These are phyloP conservation scores for Calamus simplicifolius DNA, from an alignment of 176 grass and related monocot genomes.

Conservation along the genomic window DNA sequence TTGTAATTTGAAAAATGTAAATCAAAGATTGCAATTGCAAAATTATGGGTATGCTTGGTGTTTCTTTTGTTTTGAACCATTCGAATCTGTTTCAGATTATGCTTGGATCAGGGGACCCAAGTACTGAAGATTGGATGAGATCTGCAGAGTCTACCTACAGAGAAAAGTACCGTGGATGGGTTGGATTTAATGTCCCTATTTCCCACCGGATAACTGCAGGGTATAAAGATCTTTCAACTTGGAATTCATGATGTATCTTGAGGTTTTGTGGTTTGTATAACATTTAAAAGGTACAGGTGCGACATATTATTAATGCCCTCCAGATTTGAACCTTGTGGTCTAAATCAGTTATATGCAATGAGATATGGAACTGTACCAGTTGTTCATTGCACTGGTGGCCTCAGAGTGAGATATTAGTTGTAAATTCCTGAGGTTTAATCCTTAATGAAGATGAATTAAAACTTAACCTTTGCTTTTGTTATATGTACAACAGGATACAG, in stretches of 20 bases:
- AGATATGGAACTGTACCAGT: constrained; percentile 89
- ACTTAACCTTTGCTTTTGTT: constrained; percentile 5
- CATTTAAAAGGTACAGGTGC: constrained; percentile 45
- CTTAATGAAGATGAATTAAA: no score
- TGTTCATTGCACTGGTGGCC: constrained; percentile 85
- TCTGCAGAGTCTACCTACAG: constrained; percentile 50
- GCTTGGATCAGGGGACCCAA: constrained; percentile 89
- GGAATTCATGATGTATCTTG: constrained; percentile 5
- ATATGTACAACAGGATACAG: constrained; percentile 61
- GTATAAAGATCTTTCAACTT: constrained; percentile 30
- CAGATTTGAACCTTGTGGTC: constrained; percentile 93
- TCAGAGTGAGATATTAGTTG: constrained; percentile 61
- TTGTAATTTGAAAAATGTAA: no score
- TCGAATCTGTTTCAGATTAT: constrained; percentile 41
- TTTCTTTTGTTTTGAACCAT: no score
- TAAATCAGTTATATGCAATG: constrained; percentile 98
- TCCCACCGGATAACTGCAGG: constrained; percentile 93
- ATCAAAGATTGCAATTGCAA: no score
- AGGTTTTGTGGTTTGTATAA: neutral
- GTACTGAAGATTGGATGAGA: constrained; percentile 85
- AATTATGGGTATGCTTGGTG: no score
- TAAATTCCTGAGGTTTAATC: neutral
- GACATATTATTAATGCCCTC: constrained; percentile 98
- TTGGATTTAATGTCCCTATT: constrained; percentile 93
- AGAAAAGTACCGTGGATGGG: constrained; percentile 94